Conservation (phyloP, 2,329 filamentous ascomycete genomes). For the Cadophora gregata region DNA sequence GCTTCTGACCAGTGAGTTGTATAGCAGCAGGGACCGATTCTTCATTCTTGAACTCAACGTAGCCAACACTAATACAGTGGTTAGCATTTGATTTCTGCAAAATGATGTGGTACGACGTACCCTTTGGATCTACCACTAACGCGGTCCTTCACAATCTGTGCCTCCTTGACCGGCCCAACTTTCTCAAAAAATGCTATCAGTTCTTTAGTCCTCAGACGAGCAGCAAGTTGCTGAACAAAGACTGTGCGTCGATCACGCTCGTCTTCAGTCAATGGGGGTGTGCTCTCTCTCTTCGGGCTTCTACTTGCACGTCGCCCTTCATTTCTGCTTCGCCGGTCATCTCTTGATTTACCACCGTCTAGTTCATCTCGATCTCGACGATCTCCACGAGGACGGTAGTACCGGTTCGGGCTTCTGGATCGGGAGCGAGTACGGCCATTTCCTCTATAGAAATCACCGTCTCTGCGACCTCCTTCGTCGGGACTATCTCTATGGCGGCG, state of each 20-base stretch:
- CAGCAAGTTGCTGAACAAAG: slow-evolving; percentile 97
- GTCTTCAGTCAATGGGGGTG: slow-evolving; percentile 86
- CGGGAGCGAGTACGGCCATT: slow-evolving; percentile 69
- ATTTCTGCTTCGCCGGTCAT: slow-evolving; percentile 50
- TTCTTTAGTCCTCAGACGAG: slow-evolving; percentile 88
- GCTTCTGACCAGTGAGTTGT: slow-evolving; percentile 97
- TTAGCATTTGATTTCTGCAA: slow-evolving; percentile 46
- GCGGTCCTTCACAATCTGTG: slow-evolving; percentile 97
- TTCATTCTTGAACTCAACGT: slow-evolving; percentile 98
- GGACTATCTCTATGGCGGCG: slow-evolving; percentile 69
- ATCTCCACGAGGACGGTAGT: slow-evolving; percentile 57
- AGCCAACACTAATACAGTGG: slow-evolving; percentile 76
- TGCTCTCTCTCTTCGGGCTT: slow-evolving; percentile 54
- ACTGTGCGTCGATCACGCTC: slow-evolving; percentile 96
- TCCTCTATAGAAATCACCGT: slow-evolving; percentile 75
- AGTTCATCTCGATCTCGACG: slow-evolving; percentile 59
- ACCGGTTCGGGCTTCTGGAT: slow-evolving; percentile 72
- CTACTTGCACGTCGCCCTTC: slow-evolving; percentile 48
- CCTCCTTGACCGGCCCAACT: slow-evolving; percentile 92
- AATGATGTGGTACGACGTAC: slow-evolving; percentile 57
- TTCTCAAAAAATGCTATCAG: slow-evolving; percentile 95
- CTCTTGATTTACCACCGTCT: slow-evolving; percentile 52
- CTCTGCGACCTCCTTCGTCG: slow-evolving; percentile 52
- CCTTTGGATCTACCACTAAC: slow-evolving; percentile 97
- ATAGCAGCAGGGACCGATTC: slow-evolving; percentile 92